Evolutionary conservation across 2,329 filamentous ascomycete genomes (phyloP), one percentile per base, ranked within the genome.

Genomic region (Aspergillus fumigatiaffinis): DNA sequence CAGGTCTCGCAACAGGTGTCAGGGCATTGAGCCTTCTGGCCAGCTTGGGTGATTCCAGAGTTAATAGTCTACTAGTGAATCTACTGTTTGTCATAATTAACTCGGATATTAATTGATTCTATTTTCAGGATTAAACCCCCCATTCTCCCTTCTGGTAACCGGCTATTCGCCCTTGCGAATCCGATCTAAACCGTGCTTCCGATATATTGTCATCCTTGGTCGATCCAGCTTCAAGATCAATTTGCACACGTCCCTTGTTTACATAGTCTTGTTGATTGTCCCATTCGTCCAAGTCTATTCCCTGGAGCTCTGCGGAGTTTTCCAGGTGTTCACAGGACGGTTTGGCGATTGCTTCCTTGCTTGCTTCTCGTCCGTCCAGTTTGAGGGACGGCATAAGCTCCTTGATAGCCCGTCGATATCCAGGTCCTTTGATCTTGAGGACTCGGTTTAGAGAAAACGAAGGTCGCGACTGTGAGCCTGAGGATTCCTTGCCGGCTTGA

Each of bases 381-480:
- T 17, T 49, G 10, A 26, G 41, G 9, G 8, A 32, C 17, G 52
- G 38, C 20, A 44, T 32, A 1, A 52, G 32, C 10, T n/a, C 9
- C 10, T 47, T 29, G 21, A 55, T 26, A 7, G 28, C 23, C 42
- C 57, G 63, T 26, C 61, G 56, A 44, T 50, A 59, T 10, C 51
- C 42, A 1, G 58, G 49, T 12, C 50, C 57, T 9, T 59, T 54
- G 21, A 61, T 52, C 7, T 59, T 56, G 41, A 63, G 55, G 7
- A 53, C 55, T 1, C 60, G 57, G 9, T 59, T 57, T 4, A 64
- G 41, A 6, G 62, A 58, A 28, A 64, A 60, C 3, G 68, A 69
- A 4, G 60, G 58, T 14, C 60, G 63, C 4, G 66, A 62, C 32
- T 59, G 60, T 6, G 64, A 65, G 17, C 21, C 58, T n/a, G 49